Percentiles rank a stretch among this genome's conserved stretches.
Conservation (phyloP, 108 stramenopile species). For the Parmales sp. region DNA sequence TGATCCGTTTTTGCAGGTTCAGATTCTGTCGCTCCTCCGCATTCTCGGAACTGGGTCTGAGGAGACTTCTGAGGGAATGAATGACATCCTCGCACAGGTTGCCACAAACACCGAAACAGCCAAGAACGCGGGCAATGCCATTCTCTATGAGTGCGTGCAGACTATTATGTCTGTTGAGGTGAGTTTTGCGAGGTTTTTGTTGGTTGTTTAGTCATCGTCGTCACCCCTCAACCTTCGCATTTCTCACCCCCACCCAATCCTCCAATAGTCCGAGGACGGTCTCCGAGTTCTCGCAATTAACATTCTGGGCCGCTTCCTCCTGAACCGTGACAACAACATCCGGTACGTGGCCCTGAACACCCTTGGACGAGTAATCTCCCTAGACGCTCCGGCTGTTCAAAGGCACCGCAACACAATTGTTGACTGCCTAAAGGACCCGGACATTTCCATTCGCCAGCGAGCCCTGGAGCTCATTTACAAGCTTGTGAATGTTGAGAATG, state of each 20-base stretch:
- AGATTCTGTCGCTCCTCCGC: conserved; percentile 77
- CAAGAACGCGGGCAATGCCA: conserved; percentile 97
- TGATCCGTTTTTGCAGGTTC: conserved; percentile 92
- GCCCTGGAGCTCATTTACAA: conserved; percentile 95
- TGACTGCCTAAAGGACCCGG: conserved; percentile 97
- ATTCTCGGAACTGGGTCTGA: conserved; percentile 68
- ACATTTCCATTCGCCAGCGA: conserved; percentile 94
- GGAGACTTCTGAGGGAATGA: conserved; percentile 80
- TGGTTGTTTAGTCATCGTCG: too few species aligned
- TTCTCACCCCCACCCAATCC: too few species aligned
- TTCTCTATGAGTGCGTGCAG: conserved; percentile 97
- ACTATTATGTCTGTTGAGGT: conserved; percentile 93
- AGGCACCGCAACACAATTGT: conserved; percentile 86
- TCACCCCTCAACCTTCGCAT: too few species aligned
- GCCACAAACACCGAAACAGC: conserved; percentile 96
- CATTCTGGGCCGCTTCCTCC: conserved; percentile 93
- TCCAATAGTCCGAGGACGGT: conserved; percentile 84
- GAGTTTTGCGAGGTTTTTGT: too few species aligned
- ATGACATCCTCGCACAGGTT: conserved; percentile 96
- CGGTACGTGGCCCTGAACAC: conserved; percentile 97
- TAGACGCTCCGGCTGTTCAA: conserved; percentile 63
- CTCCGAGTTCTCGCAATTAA: conserved; percentile 93
- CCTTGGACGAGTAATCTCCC: conserved; percentile 40
- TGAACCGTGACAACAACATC: conserved; percentile 99
- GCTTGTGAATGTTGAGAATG: conserved; percentile 82